phyloP scores from a whole-genome alignment of 495 filamentous ascomycete genomes.

The Thermothielavioides terrestris region DNA sequence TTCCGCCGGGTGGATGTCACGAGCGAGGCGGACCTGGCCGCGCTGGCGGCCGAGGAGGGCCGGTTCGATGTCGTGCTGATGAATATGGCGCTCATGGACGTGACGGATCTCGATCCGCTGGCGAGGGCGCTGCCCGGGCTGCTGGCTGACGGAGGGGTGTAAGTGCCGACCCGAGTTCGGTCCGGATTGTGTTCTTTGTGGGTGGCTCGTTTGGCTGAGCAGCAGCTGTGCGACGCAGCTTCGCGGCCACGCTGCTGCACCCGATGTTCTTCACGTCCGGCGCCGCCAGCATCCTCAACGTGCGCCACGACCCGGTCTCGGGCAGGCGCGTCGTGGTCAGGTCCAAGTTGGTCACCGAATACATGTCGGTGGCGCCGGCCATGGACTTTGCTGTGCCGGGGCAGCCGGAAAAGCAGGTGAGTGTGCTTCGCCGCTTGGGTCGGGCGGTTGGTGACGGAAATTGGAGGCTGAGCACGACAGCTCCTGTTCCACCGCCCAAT shows the following conservation, averaged over 20 bases:
- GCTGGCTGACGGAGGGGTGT: conserved; percentile 31
- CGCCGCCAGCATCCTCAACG: conserved; percentile 22
- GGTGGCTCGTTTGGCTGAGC: neutral
- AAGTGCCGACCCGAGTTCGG: too few species aligned
- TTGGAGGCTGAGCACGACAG: conserved; percentile 11
- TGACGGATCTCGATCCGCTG: conserved; percentile 28
- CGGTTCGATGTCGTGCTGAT: conserved; percentile 28
- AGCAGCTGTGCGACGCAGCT: conserved; percentile 15
- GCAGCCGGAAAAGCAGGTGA: conserved; percentile 27
- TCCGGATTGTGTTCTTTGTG: neutral
- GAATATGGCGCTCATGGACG: conserved; percentile 42
- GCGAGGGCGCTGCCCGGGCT: conserved; percentile 27
- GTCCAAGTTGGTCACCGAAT: conserved; percentile 24
- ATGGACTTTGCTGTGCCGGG: conserved; percentile 25
- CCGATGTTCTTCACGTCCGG: conserved; percentile 38
- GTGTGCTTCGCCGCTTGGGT: too few species aligned
- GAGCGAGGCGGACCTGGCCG: conserved; percentile 16
- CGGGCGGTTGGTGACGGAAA: neutral
- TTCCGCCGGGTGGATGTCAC: conserved; percentile 30
- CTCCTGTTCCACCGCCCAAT: conserved; percentile 36
- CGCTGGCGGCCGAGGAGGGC: conserved; percentile 14
- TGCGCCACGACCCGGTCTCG: conserved; percentile 12
- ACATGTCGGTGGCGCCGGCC: conserved; percentile 29
- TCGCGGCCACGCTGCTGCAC: conserved; percentile 36
- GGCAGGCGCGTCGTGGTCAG: conserved; percentile 22